Percentiles rank a stretch among this genome's conserved stretches.
Conservation (phyloP, 305 asterid genomes). For the Fraxinus dipetala region DNA sequence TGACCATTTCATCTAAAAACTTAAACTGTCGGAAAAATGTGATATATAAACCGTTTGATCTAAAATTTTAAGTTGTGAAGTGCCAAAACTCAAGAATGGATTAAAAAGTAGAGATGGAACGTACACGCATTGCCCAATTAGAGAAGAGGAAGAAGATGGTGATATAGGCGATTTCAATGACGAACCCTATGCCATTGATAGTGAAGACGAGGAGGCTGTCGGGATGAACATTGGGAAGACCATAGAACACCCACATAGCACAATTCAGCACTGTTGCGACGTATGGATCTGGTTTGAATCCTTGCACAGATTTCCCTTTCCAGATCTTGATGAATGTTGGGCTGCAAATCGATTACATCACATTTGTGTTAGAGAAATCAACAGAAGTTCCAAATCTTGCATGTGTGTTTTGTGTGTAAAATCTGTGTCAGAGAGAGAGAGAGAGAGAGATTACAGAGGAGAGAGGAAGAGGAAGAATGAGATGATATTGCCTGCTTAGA, state of each 20-base stretch:
- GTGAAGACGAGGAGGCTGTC: conserved; percentile 64
- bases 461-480: conserved; percentile 62
- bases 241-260: conserved; percentile 68
- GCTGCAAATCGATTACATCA: conserved; percentile 26
- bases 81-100: too few species aligned
- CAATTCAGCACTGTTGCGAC: conserved; percentile 60
- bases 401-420: neutral
- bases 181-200: conserved; percentile 57
- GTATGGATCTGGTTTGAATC: conserved; percentile 60
- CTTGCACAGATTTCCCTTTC: conserved; percentile 50
- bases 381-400: neutral
- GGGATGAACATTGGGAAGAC: conserved; percentile 70
- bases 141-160: conserved; percentile 50
- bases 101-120: neutral
- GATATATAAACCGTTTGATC: too few species aligned
- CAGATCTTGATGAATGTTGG: conserved; percentile 55
- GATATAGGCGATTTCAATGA: conserved; percentile 41
- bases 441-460: conserved; percentile 41
- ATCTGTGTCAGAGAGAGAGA: neutral
- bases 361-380: neutral
- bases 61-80: too few species aligned
- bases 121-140: conserved; percentile 52
- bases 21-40: neutral
- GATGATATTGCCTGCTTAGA: conserved; percentile 61
- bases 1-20: neutral